phyloP scores from a whole-genome alignment of 1,284 basidiomycete species.

The Flammula alnicola region DNA sequence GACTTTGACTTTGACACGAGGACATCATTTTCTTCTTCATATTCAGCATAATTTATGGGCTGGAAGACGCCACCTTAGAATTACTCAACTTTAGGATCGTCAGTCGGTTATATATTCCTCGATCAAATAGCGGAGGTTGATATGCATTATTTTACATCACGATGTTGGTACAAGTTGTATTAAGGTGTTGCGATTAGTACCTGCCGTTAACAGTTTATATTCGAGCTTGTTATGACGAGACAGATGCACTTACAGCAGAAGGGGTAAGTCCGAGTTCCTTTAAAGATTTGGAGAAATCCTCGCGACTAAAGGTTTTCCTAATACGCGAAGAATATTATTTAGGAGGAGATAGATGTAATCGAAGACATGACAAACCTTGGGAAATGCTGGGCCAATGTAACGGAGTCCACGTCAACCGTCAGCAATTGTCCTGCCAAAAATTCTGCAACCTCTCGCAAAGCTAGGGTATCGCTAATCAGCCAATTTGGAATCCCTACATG shows the following conservation, averaged over 20 bases:
- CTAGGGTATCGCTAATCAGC: constrained; percentile 39
- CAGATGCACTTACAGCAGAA: constrained; percentile 62
- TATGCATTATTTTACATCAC: constrained; percentile 10
- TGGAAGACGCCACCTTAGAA: too few relatives aligned
- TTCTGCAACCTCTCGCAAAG: constrained; percentile 85
- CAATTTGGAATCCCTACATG: constrained; percentile 4
- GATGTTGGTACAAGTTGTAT: constrained; percentile 17
- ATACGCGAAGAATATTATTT: constrained; percentile 3
- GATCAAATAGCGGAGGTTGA: background rate
- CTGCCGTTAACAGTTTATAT: constrained; percentile 33
- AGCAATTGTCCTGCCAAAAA: constrained; percentile 79
- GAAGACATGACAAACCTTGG: constrained; percentile 64
- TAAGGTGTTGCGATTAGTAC: constrained; percentile 57
- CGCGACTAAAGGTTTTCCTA: constrained; percentile 69
- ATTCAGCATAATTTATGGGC: constrained; percentile 1
- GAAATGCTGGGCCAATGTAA: constrained; percentile 80
- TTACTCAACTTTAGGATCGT: background rate
- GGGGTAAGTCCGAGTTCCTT: constrained; percentile 78
- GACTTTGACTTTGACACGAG: constrained; percentile 12
- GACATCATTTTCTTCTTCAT: too few relatives aligned
- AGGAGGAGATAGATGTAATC: background rate
- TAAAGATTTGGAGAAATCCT: constrained; percentile 72
- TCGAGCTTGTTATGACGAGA: background rate
- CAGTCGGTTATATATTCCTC: too few relatives aligned
- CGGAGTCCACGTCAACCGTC: constrained; percentile 72